phyloP scores from a whole-genome alignment of 2,329 filamentous ascomycete species.

The Nothophaeocryptopus gaeumannii region DNA sequence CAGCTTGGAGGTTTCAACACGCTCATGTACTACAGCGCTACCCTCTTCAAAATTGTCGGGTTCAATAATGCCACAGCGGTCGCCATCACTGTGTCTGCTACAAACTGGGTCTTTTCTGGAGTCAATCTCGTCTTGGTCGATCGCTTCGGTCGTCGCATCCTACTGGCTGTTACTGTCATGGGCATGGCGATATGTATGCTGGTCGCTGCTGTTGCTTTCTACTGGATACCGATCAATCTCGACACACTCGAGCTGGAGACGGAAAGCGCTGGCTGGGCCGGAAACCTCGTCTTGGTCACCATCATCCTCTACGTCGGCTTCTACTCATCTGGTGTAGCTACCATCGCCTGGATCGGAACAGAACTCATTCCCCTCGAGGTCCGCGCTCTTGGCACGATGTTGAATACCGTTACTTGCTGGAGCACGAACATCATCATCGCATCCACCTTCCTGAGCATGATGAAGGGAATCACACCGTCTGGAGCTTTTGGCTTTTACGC shows the following conservation, averaged over 20 bases:
- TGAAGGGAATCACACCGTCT: slow-evolving; percentile 50
- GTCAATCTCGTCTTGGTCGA: slow-evolving; percentile 50
- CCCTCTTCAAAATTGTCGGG: slow-evolving; percentile 48
- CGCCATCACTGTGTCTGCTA: slow-evolving; percentile 44
- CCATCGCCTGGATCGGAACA: slow-evolving; percentile 48
- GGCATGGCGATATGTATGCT: slow-evolving; percentile 47
- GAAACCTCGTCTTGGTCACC: slow-evolving; percentile 42
- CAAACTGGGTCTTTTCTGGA: slow-evolving; percentile 51
- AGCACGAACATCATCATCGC: slow-evolving; percentile 51
- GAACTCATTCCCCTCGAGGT: slow-evolving; percentile 51
- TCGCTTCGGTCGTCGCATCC: slow-evolving; percentile 44
- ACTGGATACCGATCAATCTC: slow-evolving; percentile 47
- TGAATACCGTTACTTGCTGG: slow-evolving; percentile 47
- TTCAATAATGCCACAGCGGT: slow-evolving; percentile 51
- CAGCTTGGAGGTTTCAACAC: slow-evolving; percentile 50
- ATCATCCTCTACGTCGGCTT: slow-evolving; percentile 47
- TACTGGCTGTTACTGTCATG: slow-evolving; percentile 45
- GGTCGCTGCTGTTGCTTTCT: slow-evolving; percentile 45
- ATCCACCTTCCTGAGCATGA: slow-evolving; percentile 51
- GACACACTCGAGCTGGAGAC: slow-evolving; percentile 40
- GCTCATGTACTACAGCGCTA: slow-evolving; percentile 44
- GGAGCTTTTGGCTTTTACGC: slow-evolving; percentile 55
- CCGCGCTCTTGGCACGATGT: slow-evolving; percentile 49
- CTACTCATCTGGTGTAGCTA: slow-evolving; percentile 48
- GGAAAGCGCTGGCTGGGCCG: slow-evolving; percentile 34